Conservation (phyloP, 495 filamentous ascomycete genomes). For the Neurospora sp. region DNA sequence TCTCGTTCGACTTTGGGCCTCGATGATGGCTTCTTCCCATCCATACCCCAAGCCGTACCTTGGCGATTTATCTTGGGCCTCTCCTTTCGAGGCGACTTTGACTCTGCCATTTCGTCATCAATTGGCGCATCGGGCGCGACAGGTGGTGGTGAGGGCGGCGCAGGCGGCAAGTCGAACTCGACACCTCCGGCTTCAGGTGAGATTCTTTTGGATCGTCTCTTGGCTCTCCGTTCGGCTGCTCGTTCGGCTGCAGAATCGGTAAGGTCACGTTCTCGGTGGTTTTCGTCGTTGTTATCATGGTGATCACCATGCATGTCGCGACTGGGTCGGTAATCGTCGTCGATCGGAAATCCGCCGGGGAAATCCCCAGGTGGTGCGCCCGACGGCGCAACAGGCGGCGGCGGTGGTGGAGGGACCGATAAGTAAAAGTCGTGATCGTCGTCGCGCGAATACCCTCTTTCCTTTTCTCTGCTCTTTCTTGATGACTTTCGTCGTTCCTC, state of each 20-base stretch:
- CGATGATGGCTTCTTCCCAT: constrained; percentile 29
- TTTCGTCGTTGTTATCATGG: constrained; percentile 5
- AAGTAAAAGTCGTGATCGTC: constrained; percentile 9
- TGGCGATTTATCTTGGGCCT: constrained; percentile 36
- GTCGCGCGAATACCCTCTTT: constrained; percentile 3
- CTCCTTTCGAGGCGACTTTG: constrained; percentile 34
- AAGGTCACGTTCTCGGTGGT: neutral
- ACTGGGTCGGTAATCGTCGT: constrained; percentile 19
- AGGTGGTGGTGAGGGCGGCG: constrained; percentile 28
- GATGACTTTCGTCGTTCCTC: constrained; percentile 16
- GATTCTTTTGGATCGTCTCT: constrained; percentile 21
- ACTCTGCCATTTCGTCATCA: constrained; percentile 19
- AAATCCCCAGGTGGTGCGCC: constrained; percentile 42
- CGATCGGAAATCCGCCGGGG: constrained; percentile 40
- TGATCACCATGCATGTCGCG: neutral
- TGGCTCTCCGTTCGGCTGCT: constrained; percentile 32
- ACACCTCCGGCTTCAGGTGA: constrained; percentile 16
- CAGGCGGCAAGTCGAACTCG: constrained; percentile 19
- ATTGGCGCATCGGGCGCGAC: constrained; percentile 34
- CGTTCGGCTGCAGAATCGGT: constrained; percentile 19
- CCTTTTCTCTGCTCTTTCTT: constrained; percentile 18
- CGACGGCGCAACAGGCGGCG: constrained; percentile 16
- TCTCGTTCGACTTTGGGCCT: constrained; percentile 24
- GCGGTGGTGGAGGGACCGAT: constrained; percentile 8
- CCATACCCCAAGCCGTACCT: constrained; percentile 33